Percentiles rank a stretch among this genome's conserved stretches.
Evolutionary conservation across 2,329 filamentous ascomycete genomes (phyloP).

Genomic region (Pseudocercospora eumusae): DNA sequence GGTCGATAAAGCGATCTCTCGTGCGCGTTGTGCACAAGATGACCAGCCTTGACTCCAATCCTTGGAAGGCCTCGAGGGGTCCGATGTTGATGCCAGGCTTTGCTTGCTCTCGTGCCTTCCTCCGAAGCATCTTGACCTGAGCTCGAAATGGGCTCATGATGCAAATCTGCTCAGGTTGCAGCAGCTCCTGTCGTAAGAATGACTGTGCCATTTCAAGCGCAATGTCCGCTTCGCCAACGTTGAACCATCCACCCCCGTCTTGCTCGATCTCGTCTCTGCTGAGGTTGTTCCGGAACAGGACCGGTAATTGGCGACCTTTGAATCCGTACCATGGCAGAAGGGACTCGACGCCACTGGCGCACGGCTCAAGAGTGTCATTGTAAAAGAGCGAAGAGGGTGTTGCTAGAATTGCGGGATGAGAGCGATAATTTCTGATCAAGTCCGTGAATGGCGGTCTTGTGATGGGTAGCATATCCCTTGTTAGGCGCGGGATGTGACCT

Average conservation of each 20-base stretch:
- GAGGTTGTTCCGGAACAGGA: constrained; percentile 29
- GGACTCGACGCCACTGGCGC: constrained; percentile 21
- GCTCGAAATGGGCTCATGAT: constrained; percentile 36
- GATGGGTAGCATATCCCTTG: constrained; percentile 33
- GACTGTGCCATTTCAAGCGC: constrained; percentile 28
- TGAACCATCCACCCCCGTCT: constrained; percentile 36
- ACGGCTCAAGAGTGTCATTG: constrained; percentile 33
- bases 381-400: constrained; percentile 34
- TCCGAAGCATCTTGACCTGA: constrained; percentile 31
- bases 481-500: constrained; percentile 29
- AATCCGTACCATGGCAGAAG: constrained; percentile 31
- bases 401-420: constrained; percentile 33
- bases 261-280: constrained; percentile 32
- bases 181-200: constrained; percentile 23
- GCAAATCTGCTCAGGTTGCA: constrained; percentile 29
- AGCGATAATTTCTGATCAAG: constrained; percentile 35
- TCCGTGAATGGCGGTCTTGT: constrained; percentile 31
- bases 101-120: constrained; percentile 17
- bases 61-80: constrained; percentile 35
- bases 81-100: constrained; percentile 30
- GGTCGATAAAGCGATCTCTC: constrained; percentile 32
- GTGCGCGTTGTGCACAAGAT: constrained; percentile 35
- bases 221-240: constrained; percentile 28
- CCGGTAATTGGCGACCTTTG: constrained; percentile 25
- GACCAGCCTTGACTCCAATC: constrained; percentile 32